Conservation (phyloP, 306 rosid genomes). For the Medicago truncatula region DNA sequence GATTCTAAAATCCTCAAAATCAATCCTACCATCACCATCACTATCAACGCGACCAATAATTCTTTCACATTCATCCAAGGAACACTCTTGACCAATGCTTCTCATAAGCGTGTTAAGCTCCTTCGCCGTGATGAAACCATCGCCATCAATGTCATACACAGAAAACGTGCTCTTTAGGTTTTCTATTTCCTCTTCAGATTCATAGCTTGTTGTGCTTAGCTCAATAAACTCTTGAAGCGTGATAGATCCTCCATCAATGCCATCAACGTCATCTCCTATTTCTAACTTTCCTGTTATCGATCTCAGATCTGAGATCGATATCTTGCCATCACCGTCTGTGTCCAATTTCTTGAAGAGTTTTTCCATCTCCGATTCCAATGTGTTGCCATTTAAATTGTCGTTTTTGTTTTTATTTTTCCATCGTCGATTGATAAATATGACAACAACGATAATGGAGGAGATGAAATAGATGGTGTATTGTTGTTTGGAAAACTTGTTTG, state of each 20-base stretch:
- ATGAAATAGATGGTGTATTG: too few species aligned
- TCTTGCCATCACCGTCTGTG: too few species aligned
- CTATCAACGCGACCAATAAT: constrained; percentile 80
- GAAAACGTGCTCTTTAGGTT: constrained; percentile 76
- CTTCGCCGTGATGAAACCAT: constrained; percentile 80
- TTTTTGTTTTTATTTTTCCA: too few species aligned
- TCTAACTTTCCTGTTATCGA: too few species aligned
- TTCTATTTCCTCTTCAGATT: constrained; percentile 65
- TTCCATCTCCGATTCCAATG: too few species aligned
- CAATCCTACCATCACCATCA: constrained; percentile 79
- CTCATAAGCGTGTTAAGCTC: constrained; percentile 68
- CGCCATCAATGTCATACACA: constrained; percentile 71
- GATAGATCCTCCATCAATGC: constrained; percentile 74
- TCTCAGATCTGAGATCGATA: too few species aligned
- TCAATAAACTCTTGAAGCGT: constrained; percentile 71
- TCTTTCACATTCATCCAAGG: constrained; percentile 67
- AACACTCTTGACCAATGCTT: constrained; percentile 65
- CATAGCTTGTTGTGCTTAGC: constrained; percentile 74
- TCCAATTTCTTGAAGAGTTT: too few species aligned
- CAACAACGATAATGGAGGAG: too few species aligned
- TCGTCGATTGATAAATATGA: too few species aligned
- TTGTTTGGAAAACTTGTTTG: too few species aligned
- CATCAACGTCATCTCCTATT: constrained; percentile 55
- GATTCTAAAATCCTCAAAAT: constrained; percentile 74
- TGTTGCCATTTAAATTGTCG: too few species aligned